These are phyloP conservation scores for Pseudogymnoascus sp. DNA, from an alignment of 2,329 filamentous ascomycete species.

Conservation along the genomic window DNA sequence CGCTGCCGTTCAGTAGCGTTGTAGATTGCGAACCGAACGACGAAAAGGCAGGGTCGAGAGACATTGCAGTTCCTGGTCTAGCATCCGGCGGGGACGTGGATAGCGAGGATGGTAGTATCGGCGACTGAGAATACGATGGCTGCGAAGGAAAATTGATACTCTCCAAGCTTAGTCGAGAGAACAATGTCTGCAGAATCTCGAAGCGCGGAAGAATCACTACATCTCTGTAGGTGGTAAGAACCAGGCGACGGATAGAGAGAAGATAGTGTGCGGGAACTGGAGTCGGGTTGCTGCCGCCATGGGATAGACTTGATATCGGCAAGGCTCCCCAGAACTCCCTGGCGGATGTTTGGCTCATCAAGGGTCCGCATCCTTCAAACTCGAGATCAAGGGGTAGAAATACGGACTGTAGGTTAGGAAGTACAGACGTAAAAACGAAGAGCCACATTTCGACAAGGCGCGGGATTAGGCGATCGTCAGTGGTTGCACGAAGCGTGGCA, in stretches of 20 bases:
- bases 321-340: conserved; percentile 84
- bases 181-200: conserved; percentile 80
- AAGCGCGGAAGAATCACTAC: conserved; percentile 81
- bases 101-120: conserved; percentile 40
- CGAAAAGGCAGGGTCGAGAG: conserved; percentile 64
- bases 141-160: conserved; percentile 43
- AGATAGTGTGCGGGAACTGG: conserved; percentile 41
- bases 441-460: conserved; percentile 91
- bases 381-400: conserved; percentile 91
- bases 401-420: conserved; percentile 92
- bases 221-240: conserved; percentile 82
- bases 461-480: conserved; percentile 83
- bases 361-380: conserved; percentile 73
- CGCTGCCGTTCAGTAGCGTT: conserved; percentile 57
- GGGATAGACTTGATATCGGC: conserved; percentile 34
- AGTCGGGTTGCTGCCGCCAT: conserved; percentile 34
- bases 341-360: conserved; percentile 72
- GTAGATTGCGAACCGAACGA: conserved; percentile 75
- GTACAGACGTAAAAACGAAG: conserved; percentile 78
- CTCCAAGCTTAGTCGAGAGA: conserved; percentile 81
- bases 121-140: conserved; percentile 35
- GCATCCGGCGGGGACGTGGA: conserved; percentile 38
- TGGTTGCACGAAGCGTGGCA: conserved; percentile 67
- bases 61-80: conserved; percentile 69
- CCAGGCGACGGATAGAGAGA: conserved; percentile 81